Conservation (phyloP, 139 green algal genomes). For the Penium margaritaceum region DNA sequence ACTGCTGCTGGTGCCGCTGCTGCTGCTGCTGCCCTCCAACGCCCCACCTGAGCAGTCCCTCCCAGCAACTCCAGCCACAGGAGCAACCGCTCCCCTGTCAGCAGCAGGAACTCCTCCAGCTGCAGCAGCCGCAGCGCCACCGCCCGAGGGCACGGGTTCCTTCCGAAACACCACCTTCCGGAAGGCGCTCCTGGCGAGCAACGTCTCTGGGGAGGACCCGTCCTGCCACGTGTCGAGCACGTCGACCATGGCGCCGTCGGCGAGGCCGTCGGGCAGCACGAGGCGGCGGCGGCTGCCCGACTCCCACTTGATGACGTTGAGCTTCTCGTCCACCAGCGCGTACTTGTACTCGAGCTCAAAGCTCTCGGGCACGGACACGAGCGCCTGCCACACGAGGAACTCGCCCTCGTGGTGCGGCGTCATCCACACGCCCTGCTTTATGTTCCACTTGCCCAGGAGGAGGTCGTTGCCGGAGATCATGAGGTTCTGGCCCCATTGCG, state of each 20-base stretch:
- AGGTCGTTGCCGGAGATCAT: slow-evolving; percentile 35
- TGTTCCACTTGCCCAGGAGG: slow-evolving; percentile 31
- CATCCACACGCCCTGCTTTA: slow-evolving; percentile 46
- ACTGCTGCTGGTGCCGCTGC: too few species aligned
- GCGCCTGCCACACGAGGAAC: slow-evolving; percentile 37
- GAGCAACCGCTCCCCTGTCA: too few species aligned
- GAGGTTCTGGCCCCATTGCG: slow-evolving; percentile 40
- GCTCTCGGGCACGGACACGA: slow-evolving; percentile 21
- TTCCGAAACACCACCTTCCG: slow-evolving; percentile 40
- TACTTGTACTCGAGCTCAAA: slow-evolving; percentile 41
- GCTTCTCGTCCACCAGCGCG: slow-evolving; percentile 32
- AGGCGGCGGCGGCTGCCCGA: slow-evolving; percentile 1
- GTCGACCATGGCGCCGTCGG: slow-evolving; percentile 34
- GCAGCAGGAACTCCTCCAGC: too few species aligned
- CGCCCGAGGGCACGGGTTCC: too few species aligned
- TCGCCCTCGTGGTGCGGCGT: slow-evolving; percentile 40
- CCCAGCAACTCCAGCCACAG: too few species aligned
- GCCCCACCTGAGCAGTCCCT: too few species aligned
- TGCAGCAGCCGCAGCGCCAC: too few species aligned
- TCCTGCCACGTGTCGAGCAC: slow-evolving; percentile 44
- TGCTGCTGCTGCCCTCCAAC: too few species aligned
- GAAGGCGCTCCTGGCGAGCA: slow-evolving; percentile 31
- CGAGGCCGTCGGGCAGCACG: slow-evolving; percentile 13
- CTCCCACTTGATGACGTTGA: slow-evolving; percentile 45
- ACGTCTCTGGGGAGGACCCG: slow-evolving; percentile 32